Conservation (phyloP, 441 rosid genomes). For the Gossypium schwendimanii region DNA sequence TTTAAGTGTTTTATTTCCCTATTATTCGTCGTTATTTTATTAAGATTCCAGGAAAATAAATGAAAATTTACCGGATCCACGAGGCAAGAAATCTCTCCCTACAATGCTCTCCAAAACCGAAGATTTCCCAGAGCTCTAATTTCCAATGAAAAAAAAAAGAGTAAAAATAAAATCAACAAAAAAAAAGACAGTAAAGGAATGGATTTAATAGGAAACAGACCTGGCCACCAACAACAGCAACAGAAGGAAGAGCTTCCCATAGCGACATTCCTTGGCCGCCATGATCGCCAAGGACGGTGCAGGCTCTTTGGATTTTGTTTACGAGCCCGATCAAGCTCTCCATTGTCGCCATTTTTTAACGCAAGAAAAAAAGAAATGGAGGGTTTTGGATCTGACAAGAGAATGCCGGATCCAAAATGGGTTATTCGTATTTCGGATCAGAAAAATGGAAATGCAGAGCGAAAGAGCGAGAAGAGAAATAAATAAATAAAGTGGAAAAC, state of each 20-base stretch:
- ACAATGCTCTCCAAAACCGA: conserved; percentile 94
- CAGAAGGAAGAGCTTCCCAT: conserved; percentile 99
- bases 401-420: conserved; percentile 7
- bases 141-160: conserved; percentile 5
- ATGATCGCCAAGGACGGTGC: conserved; percentile 90
- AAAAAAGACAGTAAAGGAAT: neutral
- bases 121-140: conserved; percentile 92
- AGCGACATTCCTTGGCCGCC: conserved; percentile 98
- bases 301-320: conserved; percentile 95
- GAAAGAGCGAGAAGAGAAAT: conserved; percentile 4
- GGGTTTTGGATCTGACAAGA: conserved; percentile 14
- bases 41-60: neutral
- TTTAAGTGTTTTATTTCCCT: neutral
- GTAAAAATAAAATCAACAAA: conserved; percentile 1
- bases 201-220: conserved; percentile 22
- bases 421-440: conserved; percentile 13
- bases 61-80: conserved; percentile 80
- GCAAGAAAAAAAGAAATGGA: conserved; percentile 10
- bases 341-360: conserved; percentile 77
- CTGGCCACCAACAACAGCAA: conserved; percentile 99
- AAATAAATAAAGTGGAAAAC: neutral
- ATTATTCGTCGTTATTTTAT: neutral
- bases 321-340: conserved; percentile 87
- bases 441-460: conserved; percentile 12
- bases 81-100: conserved; percentile 94